Evolutionary conservation across 1,284 basidiomycete species (phyloP).

Genomic region (Austroboletus novae-zelandiae): DNA sequence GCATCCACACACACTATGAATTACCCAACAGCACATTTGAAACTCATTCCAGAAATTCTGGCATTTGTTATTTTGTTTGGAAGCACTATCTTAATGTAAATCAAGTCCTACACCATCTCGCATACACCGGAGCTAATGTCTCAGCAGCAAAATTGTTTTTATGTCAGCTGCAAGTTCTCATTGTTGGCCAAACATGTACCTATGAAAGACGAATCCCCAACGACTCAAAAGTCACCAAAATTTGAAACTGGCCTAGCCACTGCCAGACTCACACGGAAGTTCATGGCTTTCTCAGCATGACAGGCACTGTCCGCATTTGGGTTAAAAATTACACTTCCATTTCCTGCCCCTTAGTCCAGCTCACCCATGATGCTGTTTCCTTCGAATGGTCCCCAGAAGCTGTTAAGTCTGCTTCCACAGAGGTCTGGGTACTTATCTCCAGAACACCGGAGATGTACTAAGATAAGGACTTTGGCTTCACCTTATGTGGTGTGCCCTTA

Average conservation of each 20-base stretch:
- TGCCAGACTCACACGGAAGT: conserved; percentile 18
- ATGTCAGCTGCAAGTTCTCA: conserved; percentile 3
- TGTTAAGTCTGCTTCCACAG: too few species aligned
- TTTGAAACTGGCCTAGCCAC: background rate
- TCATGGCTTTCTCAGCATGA: conserved; percentile 27
- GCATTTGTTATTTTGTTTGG: conserved; percentile 29
- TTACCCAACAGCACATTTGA: conserved; percentile 21
- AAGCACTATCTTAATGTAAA: conserved; percentile 21
- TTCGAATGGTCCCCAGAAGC: conserved; percentile 2
- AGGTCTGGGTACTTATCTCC: too few species aligned
- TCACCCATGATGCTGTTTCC: background rate
- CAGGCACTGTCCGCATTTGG: conserved; percentile 25
- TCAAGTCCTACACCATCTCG: conserved; percentile 18
- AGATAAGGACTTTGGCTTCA: too few species aligned
- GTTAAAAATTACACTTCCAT: conserved; percentile 17
- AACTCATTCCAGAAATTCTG: conserved; percentile 25
- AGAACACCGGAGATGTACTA: too few species aligned
- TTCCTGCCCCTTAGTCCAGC: conserved; percentile 2
- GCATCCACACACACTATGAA: conserved; percentile 14
- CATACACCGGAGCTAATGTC: conserved; percentile 17
- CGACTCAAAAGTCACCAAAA: conserved; percentile 4
- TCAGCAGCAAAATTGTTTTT: conserved; percentile 17
- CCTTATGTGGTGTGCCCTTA: too few species aligned
- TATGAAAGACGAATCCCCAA: conserved; percentile 9
- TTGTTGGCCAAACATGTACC: conserved; percentile 15